phyloP scores from a whole-genome alignment of 352 stramenopile species.

The Pythium grandisporangium region DNA sequence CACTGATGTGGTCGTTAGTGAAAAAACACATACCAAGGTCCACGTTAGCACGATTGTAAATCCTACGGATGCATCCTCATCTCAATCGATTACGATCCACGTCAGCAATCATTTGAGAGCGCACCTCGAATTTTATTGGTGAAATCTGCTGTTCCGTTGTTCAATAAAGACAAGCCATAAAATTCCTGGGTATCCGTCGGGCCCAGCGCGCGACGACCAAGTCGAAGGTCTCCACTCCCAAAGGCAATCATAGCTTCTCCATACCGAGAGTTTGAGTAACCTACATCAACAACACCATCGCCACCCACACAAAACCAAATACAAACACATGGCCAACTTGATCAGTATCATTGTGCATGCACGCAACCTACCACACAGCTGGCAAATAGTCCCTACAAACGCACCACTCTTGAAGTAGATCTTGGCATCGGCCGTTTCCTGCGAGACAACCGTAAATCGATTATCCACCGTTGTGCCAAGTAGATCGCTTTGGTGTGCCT shows the following conservation, averaged over 20 bases:
- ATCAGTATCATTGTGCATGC: too few species aligned
- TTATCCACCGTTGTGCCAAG: conserved; percentile 78
- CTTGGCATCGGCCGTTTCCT: conserved; percentile 44
- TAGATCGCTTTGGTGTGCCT: conserved; percentile 69
- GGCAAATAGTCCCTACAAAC: not conserved
- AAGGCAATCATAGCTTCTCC: conserved; percentile 69
- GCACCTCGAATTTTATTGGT: conserved; percentile 58
- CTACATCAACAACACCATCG: conserved; percentile 10
- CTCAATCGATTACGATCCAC: too few species aligned
- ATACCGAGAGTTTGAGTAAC: conserved; percentile 64
- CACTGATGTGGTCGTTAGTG: conserved; percentile 14
- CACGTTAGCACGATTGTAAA: too few species aligned
- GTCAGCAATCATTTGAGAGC: too few species aligned
- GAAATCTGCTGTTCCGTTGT: conserved; percentile 57
- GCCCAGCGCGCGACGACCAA: conserved; percentile 43
- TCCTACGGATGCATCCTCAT: too few species aligned
- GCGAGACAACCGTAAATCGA: conserved; percentile 67
- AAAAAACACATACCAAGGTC: not conserved
- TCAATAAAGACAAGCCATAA: conserved; percentile 56
- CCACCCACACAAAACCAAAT: not conserved
- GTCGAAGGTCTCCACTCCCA: conserved; percentile 39
- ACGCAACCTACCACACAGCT: too few species aligned
- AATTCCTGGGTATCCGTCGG: conserved; percentile 45
- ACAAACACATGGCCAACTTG: too few species aligned
- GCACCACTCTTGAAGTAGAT: conserved; percentile 77